Percentiles rank a stretch among this genome's conserved stretches.
Evolutionary conservation across 768 basidiomycete species (phyloP).

Genomic region (Mycena indigotica): DNA sequence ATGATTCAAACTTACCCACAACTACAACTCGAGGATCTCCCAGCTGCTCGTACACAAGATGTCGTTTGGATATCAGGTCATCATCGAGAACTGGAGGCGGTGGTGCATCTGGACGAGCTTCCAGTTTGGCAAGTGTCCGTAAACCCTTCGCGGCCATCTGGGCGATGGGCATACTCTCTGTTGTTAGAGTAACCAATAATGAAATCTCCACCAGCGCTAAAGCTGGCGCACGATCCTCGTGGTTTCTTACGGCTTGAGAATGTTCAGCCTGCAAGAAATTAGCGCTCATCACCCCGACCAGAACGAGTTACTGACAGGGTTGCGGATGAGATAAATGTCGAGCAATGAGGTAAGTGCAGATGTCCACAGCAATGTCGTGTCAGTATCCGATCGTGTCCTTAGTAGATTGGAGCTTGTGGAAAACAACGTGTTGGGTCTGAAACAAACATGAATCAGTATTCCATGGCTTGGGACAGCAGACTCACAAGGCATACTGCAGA

Average conservation of each 20-base stretch:
- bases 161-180: too few species aligned
- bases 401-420: conserved; percentile 62
- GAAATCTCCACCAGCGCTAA: too few species aligned
- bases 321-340: conserved; percentile 53
- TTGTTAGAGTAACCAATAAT: too few species aligned
- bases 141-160: conserved; percentile 68
- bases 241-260: too few species aligned
- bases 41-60: conserved; percentile 75
- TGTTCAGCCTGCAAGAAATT: too few species aligned
- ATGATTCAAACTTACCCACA: conserved; percentile 69
- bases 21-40: conserved; percentile 74
- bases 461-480: too few species aligned
- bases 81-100: conserved; percentile 51
- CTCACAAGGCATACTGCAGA: conserved; percentile 52
- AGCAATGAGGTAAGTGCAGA: conserved; percentile 61
- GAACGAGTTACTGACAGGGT: conserved; percentile 41
- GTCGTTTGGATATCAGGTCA: conserved; percentile 68
- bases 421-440: conserved; percentile 47
- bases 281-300: too few species aligned
- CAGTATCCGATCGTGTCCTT: conserved; percentile 57
- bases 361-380: conserved; percentile 71
- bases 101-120: conserved; percentile 62
- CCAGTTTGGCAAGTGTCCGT: conserved; percentile 67
- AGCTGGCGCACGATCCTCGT: too few species aligned
- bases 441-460: too few species aligned